Percentiles rank a stretch among this genome's conserved stretches.
Evolutionary conservation across 225 moss, liverwort and hornwort genomes (phyloP).

Genomic region (Ulota crispa): DNA sequence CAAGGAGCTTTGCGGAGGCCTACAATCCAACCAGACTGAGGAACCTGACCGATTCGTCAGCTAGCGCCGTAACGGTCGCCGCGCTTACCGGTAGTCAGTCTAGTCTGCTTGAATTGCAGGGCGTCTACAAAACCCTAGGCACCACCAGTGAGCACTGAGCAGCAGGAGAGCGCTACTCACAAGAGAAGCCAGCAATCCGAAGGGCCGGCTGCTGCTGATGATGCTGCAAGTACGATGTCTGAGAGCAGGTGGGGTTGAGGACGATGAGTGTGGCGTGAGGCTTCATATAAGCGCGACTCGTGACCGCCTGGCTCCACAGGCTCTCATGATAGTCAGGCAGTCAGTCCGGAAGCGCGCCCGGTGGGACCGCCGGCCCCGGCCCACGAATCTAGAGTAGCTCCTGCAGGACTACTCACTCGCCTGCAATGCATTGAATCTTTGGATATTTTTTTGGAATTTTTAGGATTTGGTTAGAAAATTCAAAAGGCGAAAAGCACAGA

Average conservation of each 20-base stretch:
- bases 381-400: conserved; percentile 21
- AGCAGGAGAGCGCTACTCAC: too few relatives aligned
- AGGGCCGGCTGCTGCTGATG: neutral
- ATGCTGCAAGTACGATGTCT: neutral
- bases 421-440: neutral
- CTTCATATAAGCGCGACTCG: conserved; percentile 17
- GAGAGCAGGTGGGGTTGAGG: conserved; percentile 4
- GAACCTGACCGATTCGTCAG: neutral
- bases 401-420: too few relatives aligned
- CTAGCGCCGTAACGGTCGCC: neutral
- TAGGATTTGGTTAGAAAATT: neutral
- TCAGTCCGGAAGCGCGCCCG: conserved; percentile 1
- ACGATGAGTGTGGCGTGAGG: neutral
- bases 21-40: conserved; percentile 64
- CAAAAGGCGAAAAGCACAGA: neutral
- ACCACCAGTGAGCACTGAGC: too few relatives aligned
- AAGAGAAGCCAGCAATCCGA: neutral
- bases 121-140: conserved; percentile 49
- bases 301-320: conserved; percentile 5
- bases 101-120: conserved; percentile 58
- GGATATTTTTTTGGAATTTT: too few relatives aligned
- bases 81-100: neutral
- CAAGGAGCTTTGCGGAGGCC: conserved; percentile 50
- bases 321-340: neutral
- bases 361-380: conserved; percentile 2